Conservation (phyloP, 108 stramenopile species). For the Licmophora abbreviata region DNA sequence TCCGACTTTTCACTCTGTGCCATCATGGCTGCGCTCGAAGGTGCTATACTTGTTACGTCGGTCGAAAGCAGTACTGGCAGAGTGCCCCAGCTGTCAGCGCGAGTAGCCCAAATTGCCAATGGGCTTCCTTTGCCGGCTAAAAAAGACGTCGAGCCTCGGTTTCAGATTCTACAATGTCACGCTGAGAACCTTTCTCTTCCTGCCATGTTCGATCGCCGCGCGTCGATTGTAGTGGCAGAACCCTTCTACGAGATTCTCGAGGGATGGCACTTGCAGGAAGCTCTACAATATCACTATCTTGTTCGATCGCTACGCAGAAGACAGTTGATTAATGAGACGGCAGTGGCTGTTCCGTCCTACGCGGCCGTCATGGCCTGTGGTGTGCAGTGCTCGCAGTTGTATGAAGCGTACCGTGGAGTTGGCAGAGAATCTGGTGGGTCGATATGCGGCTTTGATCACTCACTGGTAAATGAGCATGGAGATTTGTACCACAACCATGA, state of each 20-base stretch:
- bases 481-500: constrained; percentile 33
- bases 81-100: constrained; percentile 45
- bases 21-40: constrained; percentile 54
- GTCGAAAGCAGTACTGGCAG: constrained; percentile 42
- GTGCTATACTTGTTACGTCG: constrained; percentile 48
- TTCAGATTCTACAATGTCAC: constrained; percentile 38
- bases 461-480: constrained; percentile 35
- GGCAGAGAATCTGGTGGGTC: constrained; percentile 16
- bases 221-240: constrained; percentile 62
- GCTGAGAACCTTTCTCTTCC: constrained; percentile 26
- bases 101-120: constrained; percentile 62
- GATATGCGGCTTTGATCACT: constrained; percentile 54
- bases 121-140: constrained; percentile 15
- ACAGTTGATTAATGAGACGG: constrained; percentile 22
- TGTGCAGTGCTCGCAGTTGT: constrained; percentile 41
- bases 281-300: constrained; percentile 62
- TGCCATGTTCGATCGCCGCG: no score
- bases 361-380: constrained; percentile 64
- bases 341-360: constrained; percentile 33
- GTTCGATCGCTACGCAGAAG: constrained; percentile 34
- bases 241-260: constrained; percentile 73
- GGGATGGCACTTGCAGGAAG: constrained; percentile 72
- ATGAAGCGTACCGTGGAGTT: constrained; percentile 31
- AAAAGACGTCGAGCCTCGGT: constrained; percentile 4
- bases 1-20: constrained; percentile 73